These are phyloP conservation scores for Pseudocercospora vitis DNA, from an alignment of 2,329 filamentous ascomycete genomes.

Conservation along the genomic window DNA sequence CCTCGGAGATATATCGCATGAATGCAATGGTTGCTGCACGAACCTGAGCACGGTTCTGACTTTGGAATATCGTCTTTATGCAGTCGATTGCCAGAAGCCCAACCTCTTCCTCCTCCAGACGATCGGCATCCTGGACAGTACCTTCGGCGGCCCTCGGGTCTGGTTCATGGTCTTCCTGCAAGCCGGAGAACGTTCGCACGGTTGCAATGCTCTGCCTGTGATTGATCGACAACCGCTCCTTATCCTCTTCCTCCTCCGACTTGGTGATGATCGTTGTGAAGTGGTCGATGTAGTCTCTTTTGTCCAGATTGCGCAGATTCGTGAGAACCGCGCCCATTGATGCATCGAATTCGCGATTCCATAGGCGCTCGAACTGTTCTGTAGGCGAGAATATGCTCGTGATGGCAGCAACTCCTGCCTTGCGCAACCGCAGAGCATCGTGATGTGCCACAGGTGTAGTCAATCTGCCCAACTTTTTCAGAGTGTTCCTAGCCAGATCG, in stretches of 20 bases:
- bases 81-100: constrained; percentile 81
- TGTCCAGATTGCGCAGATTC: constrained; percentile 74
- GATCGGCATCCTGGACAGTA: constrained; percentile 83
- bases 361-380: constrained; percentile 55
- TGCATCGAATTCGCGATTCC: constrained; percentile 63
- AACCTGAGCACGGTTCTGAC: constrained; percentile 79
- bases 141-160: constrained; percentile 68
- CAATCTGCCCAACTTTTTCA: constrained; percentile 37
- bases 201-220: constrained; percentile 79
- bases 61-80: constrained; percentile 79
- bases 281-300: constrained; percentile 65
- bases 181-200: constrained; percentile 62
- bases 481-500: constrained; percentile 64
- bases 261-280: constrained; percentile 66
- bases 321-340: constrained; percentile 83
- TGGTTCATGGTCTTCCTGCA: constrained; percentile 59
- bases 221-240: constrained; percentile 57
- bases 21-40: constrained; percentile 72
- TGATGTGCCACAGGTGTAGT: constrained; percentile 55
- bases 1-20: constrained; percentile 65
- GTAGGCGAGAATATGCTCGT: constrained; percentile 74
- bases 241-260: constrained; percentile 65
- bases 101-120: constrained; percentile 83
- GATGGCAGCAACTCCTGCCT: constrained; percentile 65
- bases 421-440: constrained; percentile 65